Percentiles rank a stretch among this genome's conserved stretches.
Conservation (phyloP, 805 yeast genomes). For the Saccharomycopsis guyanensis region DNA sequence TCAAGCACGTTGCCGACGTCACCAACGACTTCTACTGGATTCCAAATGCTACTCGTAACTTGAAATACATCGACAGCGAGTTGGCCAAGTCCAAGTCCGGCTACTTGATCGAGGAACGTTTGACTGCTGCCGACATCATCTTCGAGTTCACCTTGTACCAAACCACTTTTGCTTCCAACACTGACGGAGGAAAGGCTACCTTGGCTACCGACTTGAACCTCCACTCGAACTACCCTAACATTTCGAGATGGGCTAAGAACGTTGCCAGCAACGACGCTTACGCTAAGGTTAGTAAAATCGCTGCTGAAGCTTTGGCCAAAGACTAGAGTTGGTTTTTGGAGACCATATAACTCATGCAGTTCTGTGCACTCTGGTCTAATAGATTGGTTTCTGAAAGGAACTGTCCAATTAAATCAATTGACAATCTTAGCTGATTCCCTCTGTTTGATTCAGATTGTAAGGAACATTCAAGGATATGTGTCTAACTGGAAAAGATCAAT, state of each 20-base stretch:
- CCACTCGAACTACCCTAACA: conserved; percentile 24
- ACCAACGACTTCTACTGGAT: conserved; percentile 42
- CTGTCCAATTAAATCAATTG: too few relatives aligned
- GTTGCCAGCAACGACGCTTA: conserved; percentile 16
- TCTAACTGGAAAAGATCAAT: too few relatives aligned
- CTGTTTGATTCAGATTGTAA: too few relatives aligned
- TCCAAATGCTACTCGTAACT: conserved; percentile 36
- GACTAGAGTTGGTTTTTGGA: too few relatives aligned
- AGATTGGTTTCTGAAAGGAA: too few relatives aligned
- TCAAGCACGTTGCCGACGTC: conserved; percentile 34
- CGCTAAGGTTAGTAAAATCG: background rate
- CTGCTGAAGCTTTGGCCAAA: background rate
- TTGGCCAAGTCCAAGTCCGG: conserved; percentile 29
- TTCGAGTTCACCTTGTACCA: conserved; percentile 37
- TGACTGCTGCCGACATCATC: conserved; percentile 51
- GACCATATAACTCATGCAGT: too few relatives aligned
- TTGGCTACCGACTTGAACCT: conserved; percentile 20
- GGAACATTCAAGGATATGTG: too few relatives aligned
- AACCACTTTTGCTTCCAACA: background rate
- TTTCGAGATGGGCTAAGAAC: conserved; percentile 24
- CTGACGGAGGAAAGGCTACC: conserved; percentile 17
- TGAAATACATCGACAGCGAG: conserved; percentile 35
- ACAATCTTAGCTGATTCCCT: too few relatives aligned
- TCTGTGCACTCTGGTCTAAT: too few relatives aligned
- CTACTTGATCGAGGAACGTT: conserved; percentile 41